Evolutionary conservation across 768 basidiomycete species (phyloP), one percentile per base, ranked within the genome.

Genomic region (Chalciporus chontae): DNA sequence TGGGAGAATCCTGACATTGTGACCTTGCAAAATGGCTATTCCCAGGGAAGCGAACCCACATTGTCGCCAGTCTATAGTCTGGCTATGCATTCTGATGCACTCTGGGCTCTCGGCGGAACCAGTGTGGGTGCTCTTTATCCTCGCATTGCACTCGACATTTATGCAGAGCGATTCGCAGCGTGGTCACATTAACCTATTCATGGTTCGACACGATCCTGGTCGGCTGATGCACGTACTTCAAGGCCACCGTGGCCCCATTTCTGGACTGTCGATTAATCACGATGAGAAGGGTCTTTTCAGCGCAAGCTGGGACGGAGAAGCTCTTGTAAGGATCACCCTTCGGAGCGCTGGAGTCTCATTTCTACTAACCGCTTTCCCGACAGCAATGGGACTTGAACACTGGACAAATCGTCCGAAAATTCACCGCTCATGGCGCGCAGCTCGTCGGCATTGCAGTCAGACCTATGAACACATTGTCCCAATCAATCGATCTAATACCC

Each of bases 341-440:
- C 32, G 47, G 48, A 39, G 34, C 29, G 13, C 48, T 40, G 4
- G 18, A 8, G 21, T 50, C 27, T 5, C 3, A 40, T 50, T 39
- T 34, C 45, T 52, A 47, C 57, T 51, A 32, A 49, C 36, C 27
- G 50, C 27, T 10, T 40, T 46, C 26, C 6, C 49, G 5, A 43
- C 59, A 98, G 95, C 90, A 97, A 82, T 98, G 96, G 95, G 95
- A 98, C 70, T 78, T 99, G 32, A 90, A 99, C 63, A 94, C 87
- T 0, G 95, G 96, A 7, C 78, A 89, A 53, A 73, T 72, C 36
- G 78, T 84, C 11, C 81, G 93, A 43, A 82, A 76, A 41, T 98
- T 90, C 65, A 83, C 78, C 1, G 79, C 86, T 0, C 92, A 96
- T 60, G 83, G 85, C 21, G 82, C 91, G 3, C 94, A 96, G 64